Evolutionary conservation across 2,329 filamentous ascomycete species (phyloP).

Genomic region (Fonsecaea monophora): DNA sequence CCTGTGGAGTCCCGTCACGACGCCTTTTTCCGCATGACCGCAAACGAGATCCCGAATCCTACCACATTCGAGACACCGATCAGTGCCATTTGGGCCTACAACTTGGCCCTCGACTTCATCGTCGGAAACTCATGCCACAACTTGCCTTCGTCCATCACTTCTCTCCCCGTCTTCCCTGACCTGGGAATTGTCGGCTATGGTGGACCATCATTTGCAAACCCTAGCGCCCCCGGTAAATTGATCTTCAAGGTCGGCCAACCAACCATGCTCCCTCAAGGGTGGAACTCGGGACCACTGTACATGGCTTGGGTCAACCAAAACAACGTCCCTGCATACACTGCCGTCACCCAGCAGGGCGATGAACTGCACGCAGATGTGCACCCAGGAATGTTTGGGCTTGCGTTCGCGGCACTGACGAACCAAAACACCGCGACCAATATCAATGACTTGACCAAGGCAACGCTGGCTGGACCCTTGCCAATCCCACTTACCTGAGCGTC

Average conservation of each 20-base stretch:
- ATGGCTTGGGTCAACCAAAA: slow-evolving; percentile 41
- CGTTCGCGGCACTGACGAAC: slow-evolving; percentile 38
- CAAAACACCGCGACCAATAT: slow-evolving; percentile 34
- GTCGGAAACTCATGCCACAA: slow-evolving; percentile 39
- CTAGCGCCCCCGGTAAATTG: slow-evolving; percentile 30
- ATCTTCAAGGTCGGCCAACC: slow-evolving; percentile 34
- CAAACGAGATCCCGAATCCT: slow-evolving; percentile 43
- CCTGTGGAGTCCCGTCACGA: slow-evolving; percentile 44
- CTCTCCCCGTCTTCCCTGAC: slow-evolving; percentile 31
- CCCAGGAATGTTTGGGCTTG: slow-evolving; percentile 37
- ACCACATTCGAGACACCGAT: slow-evolving; percentile 43
- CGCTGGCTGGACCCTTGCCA: slow-evolving; percentile 30
- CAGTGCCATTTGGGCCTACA: slow-evolving; percentile 43
- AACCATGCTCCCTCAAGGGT: slow-evolving; percentile 27
- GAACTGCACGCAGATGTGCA: slow-evolving; percentile 35
- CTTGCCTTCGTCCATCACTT: slow-evolving; percentile 20
- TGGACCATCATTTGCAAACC: slow-evolving; percentile 27
- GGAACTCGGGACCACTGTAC: slow-evolving; percentile 30
- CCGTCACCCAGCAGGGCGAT: slow-evolving; percentile 28
- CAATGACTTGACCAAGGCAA: slow-evolving; percentile 31
- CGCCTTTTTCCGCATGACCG: slow-evolving; percentile 42
- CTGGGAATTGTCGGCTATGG: slow-evolving; percentile 31
- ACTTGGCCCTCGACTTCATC: slow-evolving; percentile 43
- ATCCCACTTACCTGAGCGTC: slow-evolving; percentile 27
- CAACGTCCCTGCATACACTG: slow-evolving; percentile 39